Evolutionary conservation across 2,329 filamentous ascomycete genomes (phyloP).

Genomic region (Fusarium goolgardi): DNA sequence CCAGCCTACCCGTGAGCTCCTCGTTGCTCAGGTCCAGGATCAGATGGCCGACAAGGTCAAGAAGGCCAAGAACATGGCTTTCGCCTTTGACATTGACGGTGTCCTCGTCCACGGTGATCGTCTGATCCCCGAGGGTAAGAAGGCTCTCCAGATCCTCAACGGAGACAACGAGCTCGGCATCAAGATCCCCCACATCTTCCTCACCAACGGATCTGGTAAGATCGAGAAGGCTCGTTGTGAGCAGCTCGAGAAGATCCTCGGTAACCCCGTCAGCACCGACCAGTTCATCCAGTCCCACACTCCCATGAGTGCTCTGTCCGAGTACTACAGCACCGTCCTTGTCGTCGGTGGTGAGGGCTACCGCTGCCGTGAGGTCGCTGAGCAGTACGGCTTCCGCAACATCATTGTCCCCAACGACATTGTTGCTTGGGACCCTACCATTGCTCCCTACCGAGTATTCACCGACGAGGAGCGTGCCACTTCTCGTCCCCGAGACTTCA

Average conservation of each 20-base stretch:
- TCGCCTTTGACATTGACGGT: conserved; percentile 89
- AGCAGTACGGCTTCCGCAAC: conserved; percentile 78
- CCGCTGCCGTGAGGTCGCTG: conserved; percentile 66
- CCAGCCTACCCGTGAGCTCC: conserved; percentile 72
- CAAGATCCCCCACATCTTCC: conserved; percentile 88
- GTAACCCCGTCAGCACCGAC: conserved; percentile 44
- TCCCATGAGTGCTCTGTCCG: conserved; percentile 79
- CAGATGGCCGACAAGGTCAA: conserved; percentile 73
- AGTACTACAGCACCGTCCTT: conserved; percentile 81
- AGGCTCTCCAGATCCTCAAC: conserved; percentile 79
- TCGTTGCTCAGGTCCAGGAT: conserved; percentile 77
- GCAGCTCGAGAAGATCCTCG: conserved; percentile 70
- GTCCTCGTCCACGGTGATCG: conserved; percentile 84
- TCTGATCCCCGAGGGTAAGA: conserved; percentile 79
- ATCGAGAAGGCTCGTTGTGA: conserved; percentile 85
- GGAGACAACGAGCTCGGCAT: conserved; percentile 77
- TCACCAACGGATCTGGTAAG: conserved; percentile 95
- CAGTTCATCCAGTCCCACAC: conserved; percentile 85
- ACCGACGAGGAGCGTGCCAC: conserved; percentile 69
- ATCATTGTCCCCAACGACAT: conserved; percentile 88
- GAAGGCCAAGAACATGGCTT: conserved; percentile 79
- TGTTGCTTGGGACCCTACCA: conserved; percentile 73
- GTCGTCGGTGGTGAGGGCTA: conserved; percentile 81
- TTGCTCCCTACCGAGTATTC: conserved; percentile 85
- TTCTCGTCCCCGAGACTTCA: conserved; percentile 77